Percentiles rank a stretch among this genome's conserved stretches.
Conservation (phyloP, 2,329 filamentous ascomycete species). For the Ophiostoma perfectum region DNA sequence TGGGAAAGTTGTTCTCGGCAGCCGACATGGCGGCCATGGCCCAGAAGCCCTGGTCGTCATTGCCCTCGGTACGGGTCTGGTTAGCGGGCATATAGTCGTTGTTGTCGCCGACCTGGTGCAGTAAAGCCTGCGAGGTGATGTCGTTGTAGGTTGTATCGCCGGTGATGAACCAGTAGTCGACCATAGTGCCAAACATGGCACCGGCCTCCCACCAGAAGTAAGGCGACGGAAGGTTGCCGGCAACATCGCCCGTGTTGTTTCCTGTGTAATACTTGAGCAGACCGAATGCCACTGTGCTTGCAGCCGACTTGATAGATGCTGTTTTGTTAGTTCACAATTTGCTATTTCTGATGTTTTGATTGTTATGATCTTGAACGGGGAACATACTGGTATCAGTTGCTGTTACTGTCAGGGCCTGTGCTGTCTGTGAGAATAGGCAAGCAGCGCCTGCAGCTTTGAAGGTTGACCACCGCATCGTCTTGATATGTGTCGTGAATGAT, state of each 20-base stretch:
- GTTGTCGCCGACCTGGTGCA: slow-evolving; percentile 56
- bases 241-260: slow-evolving; percentile 53
- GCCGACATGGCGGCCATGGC: slow-evolving; percentile 75
- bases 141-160: slow-evolving; percentile 61
- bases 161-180: slow-evolving; percentile 69
- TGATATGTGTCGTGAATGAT: neutral
- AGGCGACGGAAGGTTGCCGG: slow-evolving; percentile 53
- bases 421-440: slow-evolving; percentile 24
- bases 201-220: slow-evolving; percentile 76
- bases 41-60: slow-evolving; percentile 81
- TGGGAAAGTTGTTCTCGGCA: slow-evolving; percentile 68
- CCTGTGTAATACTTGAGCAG: slow-evolving; percentile 47
- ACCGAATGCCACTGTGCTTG: slow-evolving; percentile 39
- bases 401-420: slow-evolving; percentile 23
- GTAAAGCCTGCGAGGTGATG: slow-evolving; percentile 52
- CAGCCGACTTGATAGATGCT: slow-evolving; percentile 47
- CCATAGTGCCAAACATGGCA: slow-evolving; percentile 63
- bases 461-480: slow-evolving; percentile 15
- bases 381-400: slow-evolving; percentile 21
- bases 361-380: neutral
- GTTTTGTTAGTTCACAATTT: too few species aligned
- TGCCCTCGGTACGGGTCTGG: slow-evolving; percentile 57
- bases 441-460: slow-evolving; percentile 20
- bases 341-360: slow-evolving; percentile 28
- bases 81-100: slow-evolving; percentile 62